Evolutionary conservation across 768 basidiomycete genomes (phyloP), one percentile per base, ranked within the genome.

Genomic region (Lactifluus subvellereus): DNA sequence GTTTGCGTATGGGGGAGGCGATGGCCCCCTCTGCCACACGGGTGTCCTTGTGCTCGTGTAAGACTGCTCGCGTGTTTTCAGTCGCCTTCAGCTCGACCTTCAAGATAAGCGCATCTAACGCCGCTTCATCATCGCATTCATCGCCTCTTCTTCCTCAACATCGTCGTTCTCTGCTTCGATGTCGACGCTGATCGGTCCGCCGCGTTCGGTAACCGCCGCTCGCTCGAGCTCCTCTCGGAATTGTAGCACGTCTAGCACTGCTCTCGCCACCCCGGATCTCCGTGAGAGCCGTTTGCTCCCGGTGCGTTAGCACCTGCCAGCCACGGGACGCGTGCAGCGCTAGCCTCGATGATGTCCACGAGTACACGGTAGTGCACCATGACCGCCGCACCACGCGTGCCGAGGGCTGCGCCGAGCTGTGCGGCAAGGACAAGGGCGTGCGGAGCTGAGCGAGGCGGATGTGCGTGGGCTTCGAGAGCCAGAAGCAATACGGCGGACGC

Each of bases 301-400:
- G 53, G 62, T 66, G 11, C 72, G 64, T 84, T 85, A 51, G 82
- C 79, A 64, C 79, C 11, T 8, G 32, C 58, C 8, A 91, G 76
- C 91, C 90, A 93, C 5, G 88, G 87, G 3, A 92, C 77, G n/a
- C 82, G 79, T 54, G 79, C 76, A 32, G 84, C 81, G 79, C 83
- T 84, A 59, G 78, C 74, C 40, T 80, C 80, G 37, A 91, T 73
- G 59, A 81, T 73, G 68, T 87, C 84, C 69, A 85, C 84, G 33
- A 89, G 71, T 42, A 76, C 66, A 71, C 84, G 87, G 74, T 92
- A 92, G 3, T 88, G 84, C 33, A 80, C 75, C 82, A 89, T 84
- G 32, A 90, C 80, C 51, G 78, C 35, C 72, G 77, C 55, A 78
- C 78, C n/a, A 84, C 80, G 60, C 90, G 76, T n/a, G 81, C 79